Conservation (phyloP, 208 protist genomes). For the Trypanosomatidae sp. region DNA sequence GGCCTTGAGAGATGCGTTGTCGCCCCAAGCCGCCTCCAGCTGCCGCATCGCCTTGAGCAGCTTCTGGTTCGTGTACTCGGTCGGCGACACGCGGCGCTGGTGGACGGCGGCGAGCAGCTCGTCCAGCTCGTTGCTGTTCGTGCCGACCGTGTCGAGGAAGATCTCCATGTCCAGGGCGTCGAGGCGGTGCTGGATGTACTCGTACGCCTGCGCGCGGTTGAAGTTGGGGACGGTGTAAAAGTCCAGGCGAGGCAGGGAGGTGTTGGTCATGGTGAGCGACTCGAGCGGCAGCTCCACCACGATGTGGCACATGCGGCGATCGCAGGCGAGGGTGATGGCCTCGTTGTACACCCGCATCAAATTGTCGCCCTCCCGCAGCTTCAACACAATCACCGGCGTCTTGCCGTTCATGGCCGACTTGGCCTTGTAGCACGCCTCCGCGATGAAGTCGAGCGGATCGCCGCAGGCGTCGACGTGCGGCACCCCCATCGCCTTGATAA, state of each 20-base stretch:
- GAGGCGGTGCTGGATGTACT: slow-evolving; percentile 74
- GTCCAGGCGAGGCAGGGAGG: slow-evolving; percentile 71
- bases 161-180: slow-evolving; percentile 66
- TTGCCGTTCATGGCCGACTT: slow-evolving; percentile 52
- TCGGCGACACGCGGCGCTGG: slow-evolving; percentile 51
- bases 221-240: slow-evolving; percentile 86
- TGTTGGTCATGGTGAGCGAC: slow-evolving; percentile 68
- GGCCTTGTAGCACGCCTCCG: slow-evolving; percentile 65
- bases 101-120: slow-evolving; percentile 78
- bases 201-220: slow-evolving; percentile 54
- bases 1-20: slow-evolving; percentile 34
- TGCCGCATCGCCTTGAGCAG: slow-evolving; percentile 85
- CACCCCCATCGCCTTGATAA: slow-evolving; percentile 75
- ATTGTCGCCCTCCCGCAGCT: slow-evolving; percentile 62
- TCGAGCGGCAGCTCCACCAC: slow-evolving; percentile 83
- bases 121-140: slow-evolving; percentile 87
- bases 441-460: slow-evolving; percentile 82
- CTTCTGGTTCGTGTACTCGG: slow-evolving; percentile 75
- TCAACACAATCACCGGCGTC: slow-evolving; percentile 58
- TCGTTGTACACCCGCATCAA: slow-evolving; percentile 65
- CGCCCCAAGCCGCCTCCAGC: slow-evolving; percentile 65
- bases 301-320: slow-evolving; percentile 73
- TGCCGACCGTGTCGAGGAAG: slow-evolving; percentile 72
- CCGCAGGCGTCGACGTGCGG: slow-evolving; percentile 84
- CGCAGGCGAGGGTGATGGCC: slow-evolving; percentile 54